Base-by-base conservation (phyloP, 805 yeast genomes). In the Wickerhamiella vanderwaltii region DNA sequence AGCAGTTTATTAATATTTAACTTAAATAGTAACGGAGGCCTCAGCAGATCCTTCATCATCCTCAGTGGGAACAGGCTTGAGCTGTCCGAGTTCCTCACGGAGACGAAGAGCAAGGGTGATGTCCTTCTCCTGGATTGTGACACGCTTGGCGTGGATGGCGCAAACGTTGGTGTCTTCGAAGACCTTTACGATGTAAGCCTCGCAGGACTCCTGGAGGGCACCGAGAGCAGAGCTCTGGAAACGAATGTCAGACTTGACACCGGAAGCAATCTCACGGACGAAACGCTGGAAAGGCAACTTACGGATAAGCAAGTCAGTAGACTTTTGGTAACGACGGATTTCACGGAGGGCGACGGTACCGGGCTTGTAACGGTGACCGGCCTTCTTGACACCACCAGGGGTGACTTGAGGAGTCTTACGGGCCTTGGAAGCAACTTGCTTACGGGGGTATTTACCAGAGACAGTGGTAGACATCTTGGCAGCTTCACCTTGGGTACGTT, bases 361-460 rank as follows among this genome's bases (percentile, higher is more conserved):
- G 62, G 93, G 93, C 83, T 81, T 82, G 71, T 81, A 82, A 77
- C 93, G 79, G 75, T 79, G 91, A 52, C 87, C 86, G 71, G 80
- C 81, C 79, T 80, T 81, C 62, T 81, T 88, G 72, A 88, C 91
- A 61, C 88, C 88, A 43, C 63, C 69, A 46, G 70, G 66, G 85
- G 79, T 44, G 62, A 67, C 45, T 80, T 67, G 86, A 46, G 87
- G 88, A 35, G 88, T 79, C 68, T 81, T 81, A 71, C 91, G 76
- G 55, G 93, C 88, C 73, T 81, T 81, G 50, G 91, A 80, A 51
- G 91, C 88, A 58, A 82, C 75, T 65, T 80, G 87, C 72, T 81
- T 81, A 75, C 93, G 79, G 71, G 93, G 93, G 46, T 88, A 88
- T 68, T 81, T 81, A 67, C 93, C 93, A 69, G 88, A 86, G 88